These are phyloP conservation scores for Geosmithia flava DNA, from an alignment of 2,329 filamentous ascomycete genomes.

Conservation along the genomic window DNA sequence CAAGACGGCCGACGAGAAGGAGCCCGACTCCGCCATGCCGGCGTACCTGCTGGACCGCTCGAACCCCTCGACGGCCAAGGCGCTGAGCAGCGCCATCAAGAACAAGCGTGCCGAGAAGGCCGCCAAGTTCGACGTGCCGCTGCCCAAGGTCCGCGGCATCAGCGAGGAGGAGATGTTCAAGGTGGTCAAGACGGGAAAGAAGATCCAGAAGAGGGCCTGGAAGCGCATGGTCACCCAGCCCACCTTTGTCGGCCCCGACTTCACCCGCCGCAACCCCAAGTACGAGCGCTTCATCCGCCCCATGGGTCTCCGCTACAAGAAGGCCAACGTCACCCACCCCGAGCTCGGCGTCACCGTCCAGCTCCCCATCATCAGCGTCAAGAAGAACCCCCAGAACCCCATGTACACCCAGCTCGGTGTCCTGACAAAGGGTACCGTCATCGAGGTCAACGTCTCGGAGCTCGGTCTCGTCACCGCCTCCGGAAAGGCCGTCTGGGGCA, in stretches of 20 bases:
- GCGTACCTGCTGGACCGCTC: slow-evolving; percentile 87
- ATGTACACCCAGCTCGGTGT: slow-evolving; percentile 79
- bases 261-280: slow-evolving; percentile 80
- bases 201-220: slow-evolving; percentile 75
- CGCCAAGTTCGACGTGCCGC: slow-evolving; percentile 79
- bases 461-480: slow-evolving; percentile 80
- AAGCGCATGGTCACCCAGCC: slow-evolving; percentile 30
- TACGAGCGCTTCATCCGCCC: slow-evolving; percentile 39
- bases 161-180: slow-evolving; percentile 97
- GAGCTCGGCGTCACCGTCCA: slow-evolving; percentile 81
- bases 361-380: slow-evolving; percentile 59
- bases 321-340: slow-evolving; percentile 51
- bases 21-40: slow-evolving; percentile 70
- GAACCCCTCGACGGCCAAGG: slow-evolving; percentile 48
- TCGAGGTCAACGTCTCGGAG: slow-evolving; percentile 91
- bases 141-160: slow-evolving; percentile 87
- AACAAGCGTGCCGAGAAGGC: slow-evolving; percentile 91
- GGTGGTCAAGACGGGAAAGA: slow-evolving; percentile 92
- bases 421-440: slow-evolving; percentile 28
- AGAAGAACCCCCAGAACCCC: slow-evolving; percentile 66
- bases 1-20: slow-evolving; percentile 74
- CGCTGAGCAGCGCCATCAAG: slow-evolving; percentile 78
- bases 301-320: slow-evolving; percentile 39
- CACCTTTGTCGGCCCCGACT: slow-evolving; percentile 66
- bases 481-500: slow-evolving; percentile 89